A percentile compares a stretch with the other conserved stretches of the same genome.
phyloP scores from a whole-genome alignment of 164 flowering plant genomes.

The Tinospora cordifolia region DNA sequence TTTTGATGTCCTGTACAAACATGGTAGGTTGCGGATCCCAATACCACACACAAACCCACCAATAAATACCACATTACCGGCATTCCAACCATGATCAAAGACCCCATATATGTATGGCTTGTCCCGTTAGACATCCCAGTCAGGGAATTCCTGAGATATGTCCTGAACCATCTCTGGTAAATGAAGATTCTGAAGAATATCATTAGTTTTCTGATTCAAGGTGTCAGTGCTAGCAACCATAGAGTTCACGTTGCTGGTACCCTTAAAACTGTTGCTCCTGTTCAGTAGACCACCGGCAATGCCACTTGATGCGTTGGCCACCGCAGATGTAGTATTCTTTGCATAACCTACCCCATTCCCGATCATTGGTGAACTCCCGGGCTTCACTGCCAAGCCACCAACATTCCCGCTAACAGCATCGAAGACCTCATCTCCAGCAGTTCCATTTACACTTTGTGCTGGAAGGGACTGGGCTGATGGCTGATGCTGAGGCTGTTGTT shows the following conservation, averaged over 20 bases:
- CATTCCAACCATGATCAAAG: not conserved
- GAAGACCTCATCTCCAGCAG: slow-evolving; percentile 6
- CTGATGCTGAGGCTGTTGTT: slow-evolving; percentile 22
- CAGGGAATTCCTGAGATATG: slow-evolving; percentile 54
- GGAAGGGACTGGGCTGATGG: slow-evolving; percentile 16
- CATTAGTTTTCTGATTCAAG: slow-evolving; percentile 35
- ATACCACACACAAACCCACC: slow-evolving; percentile 4
- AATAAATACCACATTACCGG: slow-evolving; percentile 9
- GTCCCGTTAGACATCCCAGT: slow-evolving; percentile 45
- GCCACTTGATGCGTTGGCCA: slow-evolving; percentile 22
- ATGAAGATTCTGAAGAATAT: slow-evolving; percentile 43
- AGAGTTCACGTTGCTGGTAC: slow-evolving; percentile 41
- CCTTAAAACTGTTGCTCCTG: slow-evolving; percentile 55
- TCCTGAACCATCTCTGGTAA: slow-evolving; percentile 53
- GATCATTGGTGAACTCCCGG: slow-evolving; percentile 13
- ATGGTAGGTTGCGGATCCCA: slow-evolving; percentile 5
- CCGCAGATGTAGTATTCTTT: slow-evolving; percentile 23
- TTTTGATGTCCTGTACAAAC: slow-evolving; percentile 30
- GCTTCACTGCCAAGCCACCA: slow-evolving; percentile 8
- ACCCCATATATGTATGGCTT: not conserved
- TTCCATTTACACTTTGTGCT: slow-evolving; percentile 30
- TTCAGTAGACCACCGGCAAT: slow-evolving; percentile 27
- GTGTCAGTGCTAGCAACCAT: slow-evolving; percentile 35
- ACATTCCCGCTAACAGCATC: slow-evolving; percentile 8
- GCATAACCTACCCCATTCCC: slow-evolving; percentile 32